phyloP scores from a whole-genome alignment of 2,329 filamentous ascomycete species.

The Aureobasidium sp. region DNA sequence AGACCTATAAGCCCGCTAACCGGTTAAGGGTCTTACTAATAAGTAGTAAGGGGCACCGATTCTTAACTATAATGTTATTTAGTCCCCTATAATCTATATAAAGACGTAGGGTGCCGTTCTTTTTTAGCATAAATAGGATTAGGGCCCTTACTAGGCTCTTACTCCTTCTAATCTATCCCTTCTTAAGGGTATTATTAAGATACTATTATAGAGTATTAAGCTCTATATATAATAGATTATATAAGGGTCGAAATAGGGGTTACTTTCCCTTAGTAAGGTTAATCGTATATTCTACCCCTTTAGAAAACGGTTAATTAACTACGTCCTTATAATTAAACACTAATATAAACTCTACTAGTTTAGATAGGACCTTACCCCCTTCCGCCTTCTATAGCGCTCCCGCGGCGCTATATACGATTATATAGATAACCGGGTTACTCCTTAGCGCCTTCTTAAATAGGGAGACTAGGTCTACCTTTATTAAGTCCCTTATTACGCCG shows the following conservation, averaged over 20 bases:
- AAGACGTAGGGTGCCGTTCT: slow-evolving; percentile 19
- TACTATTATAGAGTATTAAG: too few relatives aligned
- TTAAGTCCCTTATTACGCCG: neutral
- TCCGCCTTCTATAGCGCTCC: neutral
- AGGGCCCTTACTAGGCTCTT: neutral
- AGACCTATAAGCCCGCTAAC: slow-evolving; percentile 15
- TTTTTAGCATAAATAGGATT: slow-evolving; percentile 21
- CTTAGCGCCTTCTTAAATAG: neutral
- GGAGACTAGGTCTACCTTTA: neutral
- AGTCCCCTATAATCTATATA: slow-evolving; percentile 29
- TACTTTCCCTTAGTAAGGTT: neutral
- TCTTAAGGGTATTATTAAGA: neutral
- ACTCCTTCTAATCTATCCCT: neutral
- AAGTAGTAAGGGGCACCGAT: slow-evolving; percentile 24
- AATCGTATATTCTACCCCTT: neutral
- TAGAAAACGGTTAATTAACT: neutral
- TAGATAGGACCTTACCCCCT: neutral
- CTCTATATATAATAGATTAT: neutral
- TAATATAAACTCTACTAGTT: neutral
- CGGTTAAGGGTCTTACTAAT: slow-evolving; percentile 24
- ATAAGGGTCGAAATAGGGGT: neutral
- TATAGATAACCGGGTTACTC: neutral
- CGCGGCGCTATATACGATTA: neutral
- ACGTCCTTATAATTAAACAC: neutral
- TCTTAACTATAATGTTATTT: slow-evolving; percentile 29